phyloP scores from a whole-genome alignment of 2,329 filamentous ascomycete species.

The Zymoseptoria brevis region DNA sequence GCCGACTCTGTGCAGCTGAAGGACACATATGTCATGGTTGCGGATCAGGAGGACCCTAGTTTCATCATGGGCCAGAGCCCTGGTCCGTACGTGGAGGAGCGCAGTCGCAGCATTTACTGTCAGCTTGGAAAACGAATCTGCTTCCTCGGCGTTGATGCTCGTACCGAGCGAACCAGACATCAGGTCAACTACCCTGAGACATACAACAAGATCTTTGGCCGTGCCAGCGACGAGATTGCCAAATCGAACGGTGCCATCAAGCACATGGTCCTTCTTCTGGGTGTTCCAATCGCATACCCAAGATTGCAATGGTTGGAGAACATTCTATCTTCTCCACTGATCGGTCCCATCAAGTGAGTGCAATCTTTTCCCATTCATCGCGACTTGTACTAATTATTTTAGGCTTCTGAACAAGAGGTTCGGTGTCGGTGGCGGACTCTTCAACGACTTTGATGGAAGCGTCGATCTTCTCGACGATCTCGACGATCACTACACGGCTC shows the following conservation, averaged over 20 bases:
- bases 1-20: constrained; percentile 65
- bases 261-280: constrained; percentile 55
- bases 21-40: constrained; percentile 62
- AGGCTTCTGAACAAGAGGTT: constrained; percentile 87
- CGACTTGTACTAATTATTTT: background rate
- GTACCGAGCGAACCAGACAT: constrained; percentile 73
- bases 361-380: background rate
- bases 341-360: constrained; percentile 66
- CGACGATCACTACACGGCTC: constrained; percentile 74
- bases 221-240: constrained; percentile 45
- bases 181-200: constrained; percentile 79
- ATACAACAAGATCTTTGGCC: constrained; percentile 52
- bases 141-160: constrained; percentile 52
- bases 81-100: constrained; percentile 58
- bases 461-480: constrained; percentile 58
- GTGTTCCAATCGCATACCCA: constrained; percentile 61
- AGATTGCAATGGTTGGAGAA: constrained; percentile 96
- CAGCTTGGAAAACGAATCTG: constrained; percentile 58
- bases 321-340: constrained; percentile 62
- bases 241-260: constrained; percentile 49
- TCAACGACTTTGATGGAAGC: constrained; percentile 85
- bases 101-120: constrained; percentile 54
- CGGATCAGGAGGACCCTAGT: constrained; percentile 54
- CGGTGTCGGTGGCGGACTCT: constrained; percentile 73
- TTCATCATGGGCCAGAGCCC: constrained; percentile 73